Percentiles rank a stretch among this genome's conserved stretches.
These are phyloP conservation scores for Vitis riparia DNA, from an alignment of 164 flowering plant genomes.

Conservation along the genomic window DNA sequence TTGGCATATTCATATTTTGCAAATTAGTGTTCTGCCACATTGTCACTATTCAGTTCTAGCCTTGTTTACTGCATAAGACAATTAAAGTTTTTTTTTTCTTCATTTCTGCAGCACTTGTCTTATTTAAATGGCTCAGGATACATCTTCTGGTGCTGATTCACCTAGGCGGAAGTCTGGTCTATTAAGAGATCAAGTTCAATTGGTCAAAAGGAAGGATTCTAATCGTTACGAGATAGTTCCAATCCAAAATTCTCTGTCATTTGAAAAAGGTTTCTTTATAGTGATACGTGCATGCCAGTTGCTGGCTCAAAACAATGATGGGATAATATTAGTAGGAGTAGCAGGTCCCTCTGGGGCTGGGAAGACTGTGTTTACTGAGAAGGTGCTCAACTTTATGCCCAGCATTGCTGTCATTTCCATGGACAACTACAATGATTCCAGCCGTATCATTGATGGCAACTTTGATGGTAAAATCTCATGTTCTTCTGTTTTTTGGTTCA, in stretches of 20 bases:
- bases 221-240: constrained; percentile 83
- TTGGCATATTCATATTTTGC: too few species aligned
- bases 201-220: constrained; percentile 65
- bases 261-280: constrained; percentile 90
- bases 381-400: constrained; percentile 89
- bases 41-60: too few species aligned
- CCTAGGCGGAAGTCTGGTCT: constrained; percentile 62
- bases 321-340: constrained; percentile 75
- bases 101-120: too few species aligned
- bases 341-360: constrained; percentile 99
- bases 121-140: constrained; percentile 54
- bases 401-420: constrained; percentile 86
- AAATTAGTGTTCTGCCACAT: too few species aligned
- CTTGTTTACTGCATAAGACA: too few species aligned
- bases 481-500: not conserved
- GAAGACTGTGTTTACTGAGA: constrained; percentile 94
- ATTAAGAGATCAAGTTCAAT: constrained; percentile 78
- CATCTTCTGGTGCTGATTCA: constrained; percentile 42
- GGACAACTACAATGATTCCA: constrained; percentile 94
- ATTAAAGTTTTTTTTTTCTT: not conserved
- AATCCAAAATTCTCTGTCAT: constrained; percentile 65
- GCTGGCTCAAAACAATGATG: constrained; percentile 86
- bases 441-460: constrained; percentile 88
- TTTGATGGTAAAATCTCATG: constrained; percentile 69
- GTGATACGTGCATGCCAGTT: constrained; percentile 94